Evolutionary conservation across 139 green algal genomes (phyloP), one percentile per base, ranked within the genome.

Genomic region (Chloropicon primus): DNA sequence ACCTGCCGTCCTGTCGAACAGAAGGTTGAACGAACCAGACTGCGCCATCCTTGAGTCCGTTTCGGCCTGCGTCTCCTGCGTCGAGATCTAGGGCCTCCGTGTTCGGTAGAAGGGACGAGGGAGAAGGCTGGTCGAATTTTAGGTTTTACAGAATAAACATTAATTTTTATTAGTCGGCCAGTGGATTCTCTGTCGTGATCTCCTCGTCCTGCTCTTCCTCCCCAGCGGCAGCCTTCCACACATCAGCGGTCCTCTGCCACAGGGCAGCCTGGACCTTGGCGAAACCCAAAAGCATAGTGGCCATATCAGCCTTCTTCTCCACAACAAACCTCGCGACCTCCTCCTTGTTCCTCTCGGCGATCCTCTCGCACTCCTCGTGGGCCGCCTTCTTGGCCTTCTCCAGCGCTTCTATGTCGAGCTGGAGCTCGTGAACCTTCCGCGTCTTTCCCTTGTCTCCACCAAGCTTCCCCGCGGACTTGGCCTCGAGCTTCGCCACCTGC

Each of bases 341-440:
- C 21, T 76, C 53, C n/a, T 22, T n/a, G 76, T 90, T 88, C 21
- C 86, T 79, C 53, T 76, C 72, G 5, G 79, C 80, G 29, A 91
- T 89, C 1, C 76, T 25, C 21, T 89, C 79, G 71, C 91, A 91
- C 80, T 93, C 88, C 3, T 71, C 62, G 27, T 75, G 77, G 28
- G 25, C 82, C n/a, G 74, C 78, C 24, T 81, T 27, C 21, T 79
- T 41, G 5, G 85, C 84, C 26, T 74, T 78, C 76, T 92, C 81
- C 26, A 87, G 76, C 1, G 79, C 74, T 3, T 82, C 82, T 1
- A 92, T 72, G 41, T 93, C 87, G 25, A 85, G 77, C 62, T 82
- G 74, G 26, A 91, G 83, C 24, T 76, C 75, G 0, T 74, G 54
- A 53, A 82, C 77, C 28, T 84, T 85, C 21, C 71, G 3, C 41